These are phyloP conservation scores for Talaromyces pinophilus DNA, from an alignment of 2,329 filamentous ascomycete genomes.

Conservation along the genomic window DNA sequence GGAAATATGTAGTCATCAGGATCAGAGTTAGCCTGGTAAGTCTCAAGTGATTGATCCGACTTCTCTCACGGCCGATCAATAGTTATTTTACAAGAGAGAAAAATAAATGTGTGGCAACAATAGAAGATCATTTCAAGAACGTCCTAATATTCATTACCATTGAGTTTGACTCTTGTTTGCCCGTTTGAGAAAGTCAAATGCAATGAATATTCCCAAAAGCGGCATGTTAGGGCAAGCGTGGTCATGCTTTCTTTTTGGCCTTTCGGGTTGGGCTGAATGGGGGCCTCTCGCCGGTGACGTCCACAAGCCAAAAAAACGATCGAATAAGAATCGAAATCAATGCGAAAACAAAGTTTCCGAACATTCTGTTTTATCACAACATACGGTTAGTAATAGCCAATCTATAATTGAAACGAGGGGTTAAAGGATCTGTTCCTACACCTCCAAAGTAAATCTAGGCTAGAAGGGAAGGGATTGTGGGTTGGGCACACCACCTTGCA, in stretches of 20 bases:
- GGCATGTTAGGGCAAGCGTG: conserved; percentile 16
- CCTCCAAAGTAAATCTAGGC: background rate
- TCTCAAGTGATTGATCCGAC: background rate
- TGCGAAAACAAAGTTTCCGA: background rate
- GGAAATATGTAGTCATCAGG: background rate
- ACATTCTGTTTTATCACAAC: background rate
- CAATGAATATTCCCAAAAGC: background rate
- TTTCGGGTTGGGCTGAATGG: background rate
- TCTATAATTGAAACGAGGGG: background rate
- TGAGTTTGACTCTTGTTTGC: background rate
- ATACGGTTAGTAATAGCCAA: background rate
- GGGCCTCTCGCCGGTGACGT: conserved; percentile 6
- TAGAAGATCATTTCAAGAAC: background rate
- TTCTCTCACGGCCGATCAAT: background rate
- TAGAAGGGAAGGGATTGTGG: background rate
- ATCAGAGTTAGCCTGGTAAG: background rate
- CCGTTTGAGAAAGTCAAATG: background rate
- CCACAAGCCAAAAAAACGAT: background rate
- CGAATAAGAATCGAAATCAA: background rate
- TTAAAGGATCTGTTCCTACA: background rate
- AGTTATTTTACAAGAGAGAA: background rate
- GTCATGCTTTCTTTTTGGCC: conserved; percentile 4
- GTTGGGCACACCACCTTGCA: conserved; percentile 27
- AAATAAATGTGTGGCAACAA: background rate
- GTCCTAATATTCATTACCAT: background rate